Base-by-base conservation (phyloP, 441 rosid species). In the Eutrema salsugineum region DNA sequence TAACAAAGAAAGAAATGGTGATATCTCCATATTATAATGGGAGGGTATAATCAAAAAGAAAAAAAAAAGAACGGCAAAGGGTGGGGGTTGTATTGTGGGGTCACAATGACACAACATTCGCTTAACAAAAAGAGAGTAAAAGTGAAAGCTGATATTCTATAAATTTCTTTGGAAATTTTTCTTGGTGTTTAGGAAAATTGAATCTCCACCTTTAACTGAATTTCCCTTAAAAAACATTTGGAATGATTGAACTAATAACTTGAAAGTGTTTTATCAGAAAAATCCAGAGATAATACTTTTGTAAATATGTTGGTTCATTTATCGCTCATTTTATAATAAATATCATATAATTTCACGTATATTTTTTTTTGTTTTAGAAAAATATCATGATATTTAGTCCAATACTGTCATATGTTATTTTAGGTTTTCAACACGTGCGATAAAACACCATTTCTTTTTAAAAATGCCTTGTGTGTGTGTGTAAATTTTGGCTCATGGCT, bases 21-120 rank as follows among this genome's bases (percentile, higher is more conserved):
- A 43, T 28, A 40, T 60, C 32, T 48, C 19, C 19, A 50, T 28
- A 8, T 60, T 49, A 49, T 48, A 70, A 49, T 71, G 46, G 46
- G 36, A 51, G 36, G 14, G 30, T 17, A 1, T 15, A 30, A 15
- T n/a, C 35, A 54, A 40, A 62, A 14, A 46, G 42, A 42, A 16
- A 43, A 20, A 44, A 2, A 43, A 35, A 50, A 38, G 38, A 60
- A 51, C 12, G 7, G 32, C 56, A 55, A 69, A 48, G 11, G 22
- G 66, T 3, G 15, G 22, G 66, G 6, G 15, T 20, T 10, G 7
- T 49, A n/a, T 4, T 39, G 71, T 66, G 60, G 70, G 68, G 61
- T 61, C 75, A 60, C 16, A 43, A 19, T 70, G 75, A 70, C 75
- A 70, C 53, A 61, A 9, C 68, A 60, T 50, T 70, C 67, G 60